These are phyloP conservation scores for Botryotinia narcissicola DNA, from an alignment of 2,329 filamentous ascomycete genomes.

Conservation along the genomic window DNA sequence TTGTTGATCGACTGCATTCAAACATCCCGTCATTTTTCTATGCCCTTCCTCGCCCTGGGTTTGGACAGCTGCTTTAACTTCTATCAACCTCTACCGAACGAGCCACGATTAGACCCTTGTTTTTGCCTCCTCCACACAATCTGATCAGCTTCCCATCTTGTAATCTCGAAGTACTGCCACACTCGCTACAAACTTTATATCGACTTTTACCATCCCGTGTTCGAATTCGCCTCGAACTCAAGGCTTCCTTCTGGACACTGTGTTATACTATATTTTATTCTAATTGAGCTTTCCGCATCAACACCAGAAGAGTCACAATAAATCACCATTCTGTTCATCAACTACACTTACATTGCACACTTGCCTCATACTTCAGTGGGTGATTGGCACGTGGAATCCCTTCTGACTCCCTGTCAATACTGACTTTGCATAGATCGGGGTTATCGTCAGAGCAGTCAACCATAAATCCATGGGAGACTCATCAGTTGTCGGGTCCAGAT, in stretches of 20 bases:
- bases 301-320: background rate
- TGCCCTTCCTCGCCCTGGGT: background rate
- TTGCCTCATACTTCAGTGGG: background rate
- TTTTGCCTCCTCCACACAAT: conserved; percentile 20
- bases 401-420: background rate
- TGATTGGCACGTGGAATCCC: conserved; percentile 8
- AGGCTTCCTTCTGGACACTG: background rate
- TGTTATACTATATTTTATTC: background rate
- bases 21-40: background rate
- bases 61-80: conserved; percentile 5
- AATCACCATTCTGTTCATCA: background rate
- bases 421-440: background rate
- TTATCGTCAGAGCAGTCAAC: background rate
- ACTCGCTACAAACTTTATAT: conserved; percentile 12
- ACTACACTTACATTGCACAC: background rate
- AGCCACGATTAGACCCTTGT: conserved; percentile 17
- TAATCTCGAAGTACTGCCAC: background rate
- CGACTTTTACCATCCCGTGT: background rate
- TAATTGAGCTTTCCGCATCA: background rate
- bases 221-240: background rate
- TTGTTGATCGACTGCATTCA: background rate
- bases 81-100: conserved; percentile 10
- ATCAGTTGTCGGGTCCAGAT: conserved; percentile 11
- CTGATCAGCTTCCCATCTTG: background rate
- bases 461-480: conserved; percentile 19